Evolutionary conservation across 805 yeast species (phyloP), one percentile per base, ranked within the genome.

Genomic region (Maudiozyma turicensis): DNA sequence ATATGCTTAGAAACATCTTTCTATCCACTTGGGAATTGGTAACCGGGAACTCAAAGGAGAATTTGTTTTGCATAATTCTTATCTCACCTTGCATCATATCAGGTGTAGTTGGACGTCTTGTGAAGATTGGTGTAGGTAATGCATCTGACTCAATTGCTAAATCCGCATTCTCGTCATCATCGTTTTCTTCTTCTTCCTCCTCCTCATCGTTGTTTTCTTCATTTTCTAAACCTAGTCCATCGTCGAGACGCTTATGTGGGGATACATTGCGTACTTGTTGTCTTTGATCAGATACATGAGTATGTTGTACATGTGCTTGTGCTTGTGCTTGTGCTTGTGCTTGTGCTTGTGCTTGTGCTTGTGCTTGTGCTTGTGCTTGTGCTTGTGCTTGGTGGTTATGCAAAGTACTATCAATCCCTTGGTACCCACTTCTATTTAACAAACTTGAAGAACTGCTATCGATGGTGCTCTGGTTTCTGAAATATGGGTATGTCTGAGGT

Each of bases 1-100:
- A 64, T 15, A 63, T 61, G 46, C 61, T 60, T 54, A 64, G 51
- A 46, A 63, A 64, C 58, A 62, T 58, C 46, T 59, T 64, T 50
- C 63, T 62, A 50, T 64, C 65, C 5, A 59, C 46, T 8, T 50
- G 46, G 10, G 57, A 49, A 2, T 42, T 20, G 10, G 49, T 49
- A 15, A 45, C 43, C 8, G 59, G 55, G 45, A 63, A 57, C 20
- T 63, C 61, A 45, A 61, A 64, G 15, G 60, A 54, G 51, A 62
- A 64, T 14, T 50, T 55, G 40, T 61, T 58, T n/a, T 52, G 50
- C 31, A 50, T 43, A 29, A 64, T 53, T 32, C 59, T 52, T 7
- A 64, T 52, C 33, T 62, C 67, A 6, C 68, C 68, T 32, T 43
- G 45, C 7, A 47, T 20, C n/a, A 38, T 9, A 8, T 31, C 38